These are phyloP conservation scores for Penicillium longicatenatum DNA, from an alignment of 495 filamentous ascomycete genomes.

Conservation along the genomic window DNA sequence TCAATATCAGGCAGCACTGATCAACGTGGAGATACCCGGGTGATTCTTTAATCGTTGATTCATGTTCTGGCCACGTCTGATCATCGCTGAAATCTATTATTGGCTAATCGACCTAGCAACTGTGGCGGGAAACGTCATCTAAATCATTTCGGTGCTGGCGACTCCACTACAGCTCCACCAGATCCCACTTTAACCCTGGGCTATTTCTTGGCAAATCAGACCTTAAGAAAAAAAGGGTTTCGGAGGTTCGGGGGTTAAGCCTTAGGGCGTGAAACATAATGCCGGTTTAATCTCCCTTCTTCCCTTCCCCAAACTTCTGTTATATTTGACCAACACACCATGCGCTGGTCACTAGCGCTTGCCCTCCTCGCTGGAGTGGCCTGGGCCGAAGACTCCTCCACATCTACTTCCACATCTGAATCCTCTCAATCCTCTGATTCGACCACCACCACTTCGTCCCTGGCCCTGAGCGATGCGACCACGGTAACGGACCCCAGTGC, in stretches of 20 bases:
- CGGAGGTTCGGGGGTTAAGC: not conserved
- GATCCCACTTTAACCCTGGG: constrained; percentile 10
- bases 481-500: constrained; percentile 18
- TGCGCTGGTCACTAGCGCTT: constrained; percentile 26
- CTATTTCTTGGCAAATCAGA: not conserved
- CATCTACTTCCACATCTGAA: constrained; percentile 17
- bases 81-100: constrained; percentile 6
- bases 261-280: not conserved
- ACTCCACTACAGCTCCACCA: not conserved
- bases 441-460: constrained; percentile 15
- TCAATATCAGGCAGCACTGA: not conserved
- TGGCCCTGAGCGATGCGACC: constrained; percentile 15
- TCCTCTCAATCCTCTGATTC: constrained; percentile 15
- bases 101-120: constrained; percentile 14
- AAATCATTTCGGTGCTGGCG: not conserved
- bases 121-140: constrained; percentile 19
- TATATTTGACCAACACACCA: constrained; percentile 7
- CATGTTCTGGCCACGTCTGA: not conserved
- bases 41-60: not conserved
- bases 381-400: constrained; percentile 20
- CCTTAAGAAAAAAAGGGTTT: constrained; percentile 2
- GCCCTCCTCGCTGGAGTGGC: constrained; percentile 20
- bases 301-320: not conserved
- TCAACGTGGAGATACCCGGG: not conserved
- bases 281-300: not conserved